These are phyloP conservation scores for Juglanconis oblonga DNA, from an alignment of 2,329 filamentous ascomycete species.

Conservation along the genomic window DNA sequence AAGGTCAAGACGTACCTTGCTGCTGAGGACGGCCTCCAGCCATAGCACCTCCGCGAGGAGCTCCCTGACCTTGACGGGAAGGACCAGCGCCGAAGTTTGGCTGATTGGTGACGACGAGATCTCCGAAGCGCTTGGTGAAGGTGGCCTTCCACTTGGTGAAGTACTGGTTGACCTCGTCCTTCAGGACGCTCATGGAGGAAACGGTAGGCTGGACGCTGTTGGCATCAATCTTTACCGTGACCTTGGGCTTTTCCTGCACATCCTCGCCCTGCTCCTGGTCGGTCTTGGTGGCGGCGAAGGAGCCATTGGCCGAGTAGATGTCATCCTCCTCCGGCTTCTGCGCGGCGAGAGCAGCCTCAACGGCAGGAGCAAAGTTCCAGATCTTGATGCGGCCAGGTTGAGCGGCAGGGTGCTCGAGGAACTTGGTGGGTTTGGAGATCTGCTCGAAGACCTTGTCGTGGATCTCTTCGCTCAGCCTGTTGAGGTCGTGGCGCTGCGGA, in stretches of 20 bases:
- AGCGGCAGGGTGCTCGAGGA: conserved; percentile 26
- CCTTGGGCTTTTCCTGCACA: conserved; percentile 2
- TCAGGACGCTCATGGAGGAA: conserved; percentile 54
- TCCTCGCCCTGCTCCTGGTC: conserved; percentile 1
- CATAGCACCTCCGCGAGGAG: conserved; percentile 25
- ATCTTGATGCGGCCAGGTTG: conserved; percentile 16
- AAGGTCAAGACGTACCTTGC: conserved; percentile 7
- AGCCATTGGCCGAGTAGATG: neutral
- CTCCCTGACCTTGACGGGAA: conserved; percentile 25
- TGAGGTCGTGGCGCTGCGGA: conserved; percentile 50
- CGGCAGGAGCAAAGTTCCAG: conserved; percentile 11
- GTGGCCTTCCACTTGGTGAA: conserved; percentile 79
- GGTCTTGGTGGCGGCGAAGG: neutral
- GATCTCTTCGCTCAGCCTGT: conserved; percentile 40
- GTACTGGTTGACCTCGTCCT: conserved; percentile 64
- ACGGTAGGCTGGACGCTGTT: conserved; percentile 25
- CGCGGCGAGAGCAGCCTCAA: conserved; percentile 5
- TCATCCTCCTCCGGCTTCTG: neutral
- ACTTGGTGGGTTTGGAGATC: conserved; percentile 51
- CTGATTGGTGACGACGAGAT: conserved; percentile 57
- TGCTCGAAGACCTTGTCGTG: conserved; percentile 23
- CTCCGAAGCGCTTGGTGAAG: conserved; percentile 67
- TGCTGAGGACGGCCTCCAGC: conserved; percentile 4
- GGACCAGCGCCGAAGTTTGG: conserved; percentile 18
- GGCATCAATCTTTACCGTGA: conserved; percentile 8